Percentiles rank a stretch among this genome's conserved stretches.
phyloP scores from a whole-genome alignment of 225 moss, liverwort and hornwort species.

The Antitrichia curtipendula region DNA sequence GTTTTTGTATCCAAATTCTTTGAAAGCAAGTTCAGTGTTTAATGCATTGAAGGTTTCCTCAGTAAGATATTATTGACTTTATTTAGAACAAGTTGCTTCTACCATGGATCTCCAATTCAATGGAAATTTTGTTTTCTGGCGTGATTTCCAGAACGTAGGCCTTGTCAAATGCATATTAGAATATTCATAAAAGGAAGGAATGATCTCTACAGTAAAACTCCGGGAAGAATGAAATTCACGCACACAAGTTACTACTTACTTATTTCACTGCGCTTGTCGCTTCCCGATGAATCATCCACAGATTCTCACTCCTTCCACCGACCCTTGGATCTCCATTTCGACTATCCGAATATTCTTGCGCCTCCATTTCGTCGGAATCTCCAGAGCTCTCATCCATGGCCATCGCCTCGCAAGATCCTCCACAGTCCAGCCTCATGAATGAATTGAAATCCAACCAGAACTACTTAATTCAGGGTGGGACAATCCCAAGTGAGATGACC shows the following conservation, averaged over 20 bases:
- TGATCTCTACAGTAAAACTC: neutral
- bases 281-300: neutral
- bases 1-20: neutral
- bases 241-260: neutral
- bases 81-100: too few relatives aligned
- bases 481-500: neutral
- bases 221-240: neutral
- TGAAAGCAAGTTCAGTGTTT: neutral
- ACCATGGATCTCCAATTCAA: too few relatives aligned
- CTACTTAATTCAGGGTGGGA: neutral
- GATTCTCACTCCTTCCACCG: neutral
- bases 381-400: neutral
- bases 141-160: too few relatives aligned
- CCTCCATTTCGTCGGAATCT: neutral
- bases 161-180: too few relatives aligned
- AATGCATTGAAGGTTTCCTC: neutral
- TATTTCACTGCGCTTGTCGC: neutral
- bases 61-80: too few relatives aligned
- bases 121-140: too few relatives aligned
- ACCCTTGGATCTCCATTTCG: neutral
- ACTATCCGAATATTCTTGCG: too few relatives aligned
- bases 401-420: neutral
- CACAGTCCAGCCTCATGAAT: neutral
- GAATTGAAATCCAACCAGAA: neutral
- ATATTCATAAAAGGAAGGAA: neutral